Conservation (phyloP, 345 rosid genomes). For the Pistacia atlantica region DNA sequence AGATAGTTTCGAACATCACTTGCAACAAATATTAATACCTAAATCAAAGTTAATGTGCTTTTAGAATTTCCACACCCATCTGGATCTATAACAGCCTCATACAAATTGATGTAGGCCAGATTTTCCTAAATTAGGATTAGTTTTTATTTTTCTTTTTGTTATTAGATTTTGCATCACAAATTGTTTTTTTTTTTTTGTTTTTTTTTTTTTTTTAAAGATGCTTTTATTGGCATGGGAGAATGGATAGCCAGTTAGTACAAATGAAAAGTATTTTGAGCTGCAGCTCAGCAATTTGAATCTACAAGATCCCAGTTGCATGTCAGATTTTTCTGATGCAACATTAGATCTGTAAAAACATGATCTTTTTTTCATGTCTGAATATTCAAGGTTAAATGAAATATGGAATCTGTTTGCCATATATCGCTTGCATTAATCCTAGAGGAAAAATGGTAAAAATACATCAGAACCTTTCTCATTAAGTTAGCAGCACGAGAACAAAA, state of each 20-base stretch:
- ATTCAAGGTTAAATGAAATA: background rate
- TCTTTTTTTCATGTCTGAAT: constrained; percentile 2
- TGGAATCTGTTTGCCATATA: background rate
- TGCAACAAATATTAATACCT: background rate
- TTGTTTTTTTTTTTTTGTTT: too few relatives aligned
- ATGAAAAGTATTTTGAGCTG: background rate
- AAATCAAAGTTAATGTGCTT: background rate
- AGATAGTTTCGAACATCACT: background rate
- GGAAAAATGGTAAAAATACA: background rate
- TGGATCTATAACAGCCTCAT: too few relatives aligned
- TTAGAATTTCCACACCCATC: background rate
- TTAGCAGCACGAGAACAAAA: background rate
- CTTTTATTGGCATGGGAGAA: background rate
- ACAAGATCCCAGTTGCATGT: background rate
- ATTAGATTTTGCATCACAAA: too few relatives aligned
- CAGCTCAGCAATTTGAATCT: background rate
- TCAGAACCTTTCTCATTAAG: background rate
- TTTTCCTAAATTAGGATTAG: too few relatives aligned
- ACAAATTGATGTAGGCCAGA: too few relatives aligned
- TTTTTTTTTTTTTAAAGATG: too few relatives aligned
- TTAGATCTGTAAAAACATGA: background rate
- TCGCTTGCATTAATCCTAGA: background rate
- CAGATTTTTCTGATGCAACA: background rate
- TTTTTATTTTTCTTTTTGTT: too few relatives aligned
- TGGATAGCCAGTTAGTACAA: background rate